phyloP scores from a whole-genome alignment of 2,329 filamentous ascomycete species.

The Xylariaceae sp. region DNA sequence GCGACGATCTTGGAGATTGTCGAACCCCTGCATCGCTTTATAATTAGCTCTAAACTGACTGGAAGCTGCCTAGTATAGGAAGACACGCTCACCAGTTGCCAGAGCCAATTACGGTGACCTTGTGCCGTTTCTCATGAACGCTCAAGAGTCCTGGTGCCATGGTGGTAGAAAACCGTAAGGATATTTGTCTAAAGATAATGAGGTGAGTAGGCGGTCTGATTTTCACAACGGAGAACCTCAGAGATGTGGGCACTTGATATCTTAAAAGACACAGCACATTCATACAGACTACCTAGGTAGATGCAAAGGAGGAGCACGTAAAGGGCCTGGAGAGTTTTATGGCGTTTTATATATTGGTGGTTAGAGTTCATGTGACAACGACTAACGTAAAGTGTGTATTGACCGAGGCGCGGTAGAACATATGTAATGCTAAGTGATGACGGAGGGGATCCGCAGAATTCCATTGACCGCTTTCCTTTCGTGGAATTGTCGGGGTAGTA shows the following conservation, averaged over 20 bases:
- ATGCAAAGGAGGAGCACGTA: neutral
- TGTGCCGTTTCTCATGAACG: slow-evolving; percentile 73
- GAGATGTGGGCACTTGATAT: slow-evolving; percentile 17
- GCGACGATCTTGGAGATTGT: slow-evolving; percentile 97
- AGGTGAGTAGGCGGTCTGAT: neutral
- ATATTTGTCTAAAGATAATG: slow-evolving; percentile 8
- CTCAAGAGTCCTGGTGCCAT: slow-evolving; percentile 42
- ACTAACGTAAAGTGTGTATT: slow-evolving; percentile 8
- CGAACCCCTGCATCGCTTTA: slow-evolving; percentile 69
- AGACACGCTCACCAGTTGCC: slow-evolving; percentile 80
- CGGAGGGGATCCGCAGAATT: slow-evolving; percentile 20
- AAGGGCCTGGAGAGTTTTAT: neutral
- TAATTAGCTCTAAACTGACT: slow-evolving; percentile 1
- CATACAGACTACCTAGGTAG: slow-evolving; percentile 10
- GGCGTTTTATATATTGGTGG: slow-evolving; percentile 9
- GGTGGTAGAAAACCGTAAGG: slow-evolving; percentile 27
- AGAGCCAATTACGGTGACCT: slow-evolving; percentile 90
- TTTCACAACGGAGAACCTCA: slow-evolving; percentile 12
- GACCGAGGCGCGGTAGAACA: slow-evolving; percentile 24
- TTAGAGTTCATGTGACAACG: slow-evolving; percentile 22
- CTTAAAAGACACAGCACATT: slow-evolving; percentile 16
- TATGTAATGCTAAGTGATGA: too few relatives aligned
- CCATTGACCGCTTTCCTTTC: slow-evolving; percentile 16
- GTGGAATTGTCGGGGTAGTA: neutral
- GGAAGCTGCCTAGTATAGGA: neutral